Evolutionary conservation across 805 yeast genomes (phyloP).

Genomic region (Hanseniaspora valbyensis): DNA sequence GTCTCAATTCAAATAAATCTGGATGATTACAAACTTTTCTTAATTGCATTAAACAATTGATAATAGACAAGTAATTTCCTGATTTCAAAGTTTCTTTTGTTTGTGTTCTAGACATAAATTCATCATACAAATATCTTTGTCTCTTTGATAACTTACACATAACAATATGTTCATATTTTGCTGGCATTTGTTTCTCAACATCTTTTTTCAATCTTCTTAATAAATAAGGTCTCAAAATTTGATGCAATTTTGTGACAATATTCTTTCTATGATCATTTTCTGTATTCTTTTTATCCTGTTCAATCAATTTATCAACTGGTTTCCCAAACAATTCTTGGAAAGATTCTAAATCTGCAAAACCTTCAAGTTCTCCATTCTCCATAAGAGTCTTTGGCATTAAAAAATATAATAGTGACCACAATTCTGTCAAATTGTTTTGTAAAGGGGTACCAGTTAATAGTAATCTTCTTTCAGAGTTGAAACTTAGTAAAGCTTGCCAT

Average conservation of each 20-base stretch:
- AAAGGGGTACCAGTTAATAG: conserved; percentile 93
- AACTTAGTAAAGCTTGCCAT: conserved; percentile 91
- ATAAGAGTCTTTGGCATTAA: conserved; percentile 93
- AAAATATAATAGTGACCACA: conserved; percentile 91
- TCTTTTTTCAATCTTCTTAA: conserved; percentile 87
- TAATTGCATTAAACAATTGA: conserved; percentile 94
- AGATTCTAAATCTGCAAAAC: conserved; percentile 90
- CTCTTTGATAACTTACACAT: conserved; percentile 87
- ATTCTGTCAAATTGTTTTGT: conserved; percentile 86
- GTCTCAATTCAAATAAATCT: conserved; percentile 89
- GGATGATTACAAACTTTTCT: conserved; percentile 96
- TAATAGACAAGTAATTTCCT: conserved; percentile 88
- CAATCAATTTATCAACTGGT: conserved; percentile 87
- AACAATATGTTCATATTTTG: conserved; percentile 86
- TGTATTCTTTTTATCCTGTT: conserved; percentile 36
- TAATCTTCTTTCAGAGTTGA: conserved; percentile 80
- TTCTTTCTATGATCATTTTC: conserved; percentile 68
- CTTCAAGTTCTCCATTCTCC: conserved; percentile 36
- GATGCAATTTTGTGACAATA: conserved; percentile 82
- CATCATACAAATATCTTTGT: conserved; percentile 85
- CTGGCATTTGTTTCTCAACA: conserved; percentile 99
- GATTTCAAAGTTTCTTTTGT: conserved; percentile 87
- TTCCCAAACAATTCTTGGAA: conserved; percentile 98
- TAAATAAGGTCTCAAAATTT: conserved; percentile 83
- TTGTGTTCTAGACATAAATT: conserved; percentile 92